A percentile compares a stretch with the other conserved stretches of the same genome.
phyloP scores from a whole-genome alignment of 352 stramenopile species.

The Phytophthora syringae region DNA sequence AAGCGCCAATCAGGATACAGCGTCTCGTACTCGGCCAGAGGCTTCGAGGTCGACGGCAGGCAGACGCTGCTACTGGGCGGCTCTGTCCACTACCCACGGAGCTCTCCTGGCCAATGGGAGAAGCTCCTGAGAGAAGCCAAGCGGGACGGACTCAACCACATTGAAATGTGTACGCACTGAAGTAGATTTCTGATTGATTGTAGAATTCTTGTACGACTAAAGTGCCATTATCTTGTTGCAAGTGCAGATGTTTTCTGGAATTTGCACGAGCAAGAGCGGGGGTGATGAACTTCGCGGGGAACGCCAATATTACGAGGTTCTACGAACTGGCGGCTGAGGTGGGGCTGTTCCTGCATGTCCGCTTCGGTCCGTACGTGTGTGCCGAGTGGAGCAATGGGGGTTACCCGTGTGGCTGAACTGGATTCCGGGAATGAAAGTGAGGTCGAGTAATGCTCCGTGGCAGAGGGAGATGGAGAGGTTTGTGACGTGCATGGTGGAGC shows the following conservation, averaged over 20 bases:
- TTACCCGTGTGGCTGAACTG: conserved; percentile 67
- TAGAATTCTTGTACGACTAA: too few relatives aligned
- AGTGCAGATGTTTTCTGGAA: conserved; percentile 80
- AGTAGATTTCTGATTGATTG: too few relatives aligned
- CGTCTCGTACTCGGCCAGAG: conserved; percentile 51
- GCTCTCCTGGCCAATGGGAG: conserved; percentile 59
- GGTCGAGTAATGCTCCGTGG: conserved; percentile 51
- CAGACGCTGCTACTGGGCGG: conserved; percentile 66
- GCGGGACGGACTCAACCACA: conserved; percentile 75
- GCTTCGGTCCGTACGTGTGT: conserved; percentile 75
- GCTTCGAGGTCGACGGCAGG: conserved; percentile 67
- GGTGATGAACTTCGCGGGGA: conserved; percentile 59
- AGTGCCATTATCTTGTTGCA: not conserved
- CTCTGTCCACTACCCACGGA: conserved; percentile 73
- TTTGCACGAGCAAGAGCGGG: conserved; percentile 62
- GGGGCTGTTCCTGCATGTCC: conserved; percentile 73
- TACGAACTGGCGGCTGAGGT: conserved; percentile 61
- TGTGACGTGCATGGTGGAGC: conserved; percentile 62
- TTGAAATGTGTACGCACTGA: conserved; percentile 76
- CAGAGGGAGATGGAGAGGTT: conserved; percentile 68
- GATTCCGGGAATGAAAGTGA: conserved; percentile 53
- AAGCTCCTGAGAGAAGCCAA: conserved; percentile 66
- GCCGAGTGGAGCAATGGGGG: conserved; percentile 74
- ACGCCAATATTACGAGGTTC: conserved; percentile 65
- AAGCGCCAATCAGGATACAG: conserved; percentile 57